Percentiles rank a stretch among this genome's conserved stretches.
Evolutionary conservation across 805 yeast species (phyloP).

Genomic region (Danielia reshetovae): DNA sequence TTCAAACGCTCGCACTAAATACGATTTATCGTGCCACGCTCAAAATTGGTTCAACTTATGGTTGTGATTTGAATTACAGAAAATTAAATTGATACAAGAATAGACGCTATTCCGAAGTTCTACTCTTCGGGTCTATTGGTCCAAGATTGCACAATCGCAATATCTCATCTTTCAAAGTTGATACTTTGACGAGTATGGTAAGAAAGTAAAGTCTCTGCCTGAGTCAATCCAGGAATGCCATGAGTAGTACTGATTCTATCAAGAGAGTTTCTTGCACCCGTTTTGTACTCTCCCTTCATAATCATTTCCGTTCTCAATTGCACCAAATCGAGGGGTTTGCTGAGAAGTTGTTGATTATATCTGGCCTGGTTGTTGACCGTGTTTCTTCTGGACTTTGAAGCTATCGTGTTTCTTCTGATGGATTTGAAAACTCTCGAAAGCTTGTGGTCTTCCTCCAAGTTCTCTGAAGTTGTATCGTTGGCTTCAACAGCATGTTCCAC

Average conservation of each 20-base stretch:
- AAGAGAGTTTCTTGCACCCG: slow-evolving; percentile 30
- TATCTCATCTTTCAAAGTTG: slow-evolving; percentile 20
- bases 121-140: too few relatives aligned
- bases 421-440: slow-evolving; percentile 27
- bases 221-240: slow-evolving; percentile 46
- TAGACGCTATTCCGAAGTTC: too few relatives aligned
- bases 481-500: slow-evolving; percentile 27
- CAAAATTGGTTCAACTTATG: too few relatives aligned
- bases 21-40: too few relatives aligned
- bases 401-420: slow-evolving; percentile 31
- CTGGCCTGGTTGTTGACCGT: slow-evolving; percentile 19
- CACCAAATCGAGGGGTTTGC: slow-evolving; percentile 30
- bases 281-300: slow-evolving; percentile 31
- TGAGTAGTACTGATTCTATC: slow-evolving; percentile 43
- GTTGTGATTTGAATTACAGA: too few relatives aligned
- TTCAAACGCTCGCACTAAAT: not conserved
- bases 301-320: slow-evolving; percentile 38
- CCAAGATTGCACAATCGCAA: not conserved
- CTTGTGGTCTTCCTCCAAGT: slow-evolving; percentile 9
- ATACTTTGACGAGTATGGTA: slow-evolving; percentile 41
- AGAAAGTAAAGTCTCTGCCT: slow-evolving; percentile 44
- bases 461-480: slow-evolving; percentile 7
- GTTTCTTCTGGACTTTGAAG: slow-evolving; percentile 20
- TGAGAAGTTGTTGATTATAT: slow-evolving; percentile 22
- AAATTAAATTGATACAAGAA: too few relatives aligned